Evolutionary conservation across 768 basidiomycete species (phyloP), one percentile per base, ranked within the genome.

Genomic region (Rhizopogon vesiculosus): DNA sequence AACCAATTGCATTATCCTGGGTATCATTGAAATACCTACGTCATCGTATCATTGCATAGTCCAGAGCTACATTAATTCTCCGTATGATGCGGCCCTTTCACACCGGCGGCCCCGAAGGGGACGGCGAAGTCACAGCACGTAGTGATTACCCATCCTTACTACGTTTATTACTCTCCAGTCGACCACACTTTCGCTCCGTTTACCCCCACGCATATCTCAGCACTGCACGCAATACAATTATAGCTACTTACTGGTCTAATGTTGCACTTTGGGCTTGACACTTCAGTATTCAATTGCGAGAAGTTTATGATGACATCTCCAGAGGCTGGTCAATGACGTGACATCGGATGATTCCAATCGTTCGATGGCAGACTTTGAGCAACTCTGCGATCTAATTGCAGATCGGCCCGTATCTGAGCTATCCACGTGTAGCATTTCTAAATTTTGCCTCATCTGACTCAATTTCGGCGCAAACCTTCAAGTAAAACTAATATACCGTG

Each of bases 151-250:
- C 19, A 19, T 49, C 35, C 33, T 49, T 38, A 22, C 48, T 49
- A 22, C 35, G 19, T 49, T 22, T 35, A 38, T 38, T 42, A 19
- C 42, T 42, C 42, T 42, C 42, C 12, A 22, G 42, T 42, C 19
- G 48, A 38, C 12, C 15, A 49, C 25, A 13, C 35, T 38, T 35
- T 49, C 46, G 46, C 19, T 49, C 46, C 19, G 31, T 49, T 49
- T 49, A 49, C 48, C 48, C 31, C 35, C 35, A 49, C 48, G 33
- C 48, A 49, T 35, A 49, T 35, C 35, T 49, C 48, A 38, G 19
- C 48, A 49, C 33, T 49, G 46, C 46, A 49, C 48, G 38, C 48
- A 49, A 49, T 49, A 49, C 48, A 49, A 15, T 49, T 49, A 49
- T 49, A 49, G 33, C 22, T 49, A 49, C 48, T 48, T 48, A 48